Percentiles rank a stretch among this genome's conserved stretches.
phyloP scores from a whole-genome alignment of 2,329 filamentous ascomycete species.

The Verticillium isaacii region DNA sequence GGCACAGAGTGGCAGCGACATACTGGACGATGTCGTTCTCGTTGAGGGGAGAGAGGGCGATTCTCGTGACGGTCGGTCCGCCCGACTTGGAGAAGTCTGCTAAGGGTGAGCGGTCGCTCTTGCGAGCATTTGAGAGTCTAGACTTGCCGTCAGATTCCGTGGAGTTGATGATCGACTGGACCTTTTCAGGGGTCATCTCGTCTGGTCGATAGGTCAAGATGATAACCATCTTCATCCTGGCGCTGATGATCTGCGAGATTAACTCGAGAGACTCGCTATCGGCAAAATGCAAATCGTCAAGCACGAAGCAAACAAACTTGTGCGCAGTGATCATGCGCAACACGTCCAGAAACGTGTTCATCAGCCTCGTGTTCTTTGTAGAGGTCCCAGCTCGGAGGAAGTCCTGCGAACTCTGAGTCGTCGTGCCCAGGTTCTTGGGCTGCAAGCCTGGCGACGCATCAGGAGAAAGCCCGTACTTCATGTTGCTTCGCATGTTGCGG shows the following conservation, averaged over 20 bases:
- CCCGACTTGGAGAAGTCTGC: conserved; percentile 38
- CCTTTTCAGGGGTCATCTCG: conserved; percentile 52
- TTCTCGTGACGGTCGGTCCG: conserved; percentile 58
- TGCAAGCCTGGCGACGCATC: conserved; percentile 33
- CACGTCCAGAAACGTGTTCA: conserved; percentile 85
- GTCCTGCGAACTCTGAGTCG: conserved; percentile 52
- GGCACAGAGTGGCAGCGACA: conserved; percentile 75
- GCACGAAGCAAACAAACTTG: conserved; percentile 81
- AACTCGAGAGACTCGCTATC: conserved; percentile 84
- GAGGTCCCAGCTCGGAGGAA: conserved; percentile 54
- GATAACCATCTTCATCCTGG: conserved; percentile 75
- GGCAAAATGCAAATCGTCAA: conserved; percentile 88
- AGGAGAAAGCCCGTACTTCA: conserved; percentile 41
- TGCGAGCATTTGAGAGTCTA: background rate
- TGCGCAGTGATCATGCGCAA: conserved; percentile 74
- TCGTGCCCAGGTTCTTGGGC: conserved; percentile 27
- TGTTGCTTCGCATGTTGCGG: conserved; percentile 22
- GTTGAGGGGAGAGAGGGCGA: conserved; percentile 67
- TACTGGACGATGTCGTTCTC: conserved; percentile 81
- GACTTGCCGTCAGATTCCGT: conserved; percentile 46
- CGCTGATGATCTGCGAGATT: conserved; percentile 72
- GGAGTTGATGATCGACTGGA: conserved; percentile 51
- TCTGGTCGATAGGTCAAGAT: conserved; percentile 72
- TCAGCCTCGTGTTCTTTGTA: conserved; percentile 66
- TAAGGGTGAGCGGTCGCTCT: conserved; percentile 14